Conservation (phyloP, 768 basidiomycete species). For the Terana coerulea region DNA sequence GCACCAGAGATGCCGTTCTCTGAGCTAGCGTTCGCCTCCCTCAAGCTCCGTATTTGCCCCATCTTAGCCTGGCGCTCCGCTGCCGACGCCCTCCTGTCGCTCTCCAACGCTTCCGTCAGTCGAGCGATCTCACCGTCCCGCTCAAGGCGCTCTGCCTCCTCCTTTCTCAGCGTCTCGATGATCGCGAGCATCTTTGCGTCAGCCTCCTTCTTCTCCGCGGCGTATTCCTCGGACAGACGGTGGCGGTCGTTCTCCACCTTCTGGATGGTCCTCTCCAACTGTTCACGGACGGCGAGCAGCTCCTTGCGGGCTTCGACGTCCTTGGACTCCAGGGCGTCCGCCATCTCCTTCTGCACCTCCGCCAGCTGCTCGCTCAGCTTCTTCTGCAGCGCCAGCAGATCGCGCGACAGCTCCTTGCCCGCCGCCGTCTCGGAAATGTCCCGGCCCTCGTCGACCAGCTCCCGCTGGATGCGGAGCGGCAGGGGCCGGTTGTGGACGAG, state of each 20-base stretch:
- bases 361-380: slow-evolving; percentile 45
- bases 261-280: slow-evolving; percentile 37
- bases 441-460: slow-evolving; percentile 9
- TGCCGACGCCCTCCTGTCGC: neutral
- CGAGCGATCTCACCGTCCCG: neutral
- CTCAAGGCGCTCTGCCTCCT: neutral
- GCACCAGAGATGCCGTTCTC: no score
- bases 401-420: slow-evolving; percentile 29
- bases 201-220: slow-evolving; percentile 24
- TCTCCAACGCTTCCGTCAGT: neutral
- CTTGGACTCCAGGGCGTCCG: slow-evolving; percentile 12
- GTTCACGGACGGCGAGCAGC: slow-evolving; percentile 28
- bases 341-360: slow-evolving; percentile 23
- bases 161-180: neutral
- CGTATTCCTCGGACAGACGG: slow-evolving; percentile 31
- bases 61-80: no score
- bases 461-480: slow-evolving; percentile 6
- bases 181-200: slow-evolving; percentile 27
- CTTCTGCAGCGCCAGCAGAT: slow-evolving; percentile 43
- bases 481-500: neutral
- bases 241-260: slow-evolving; percentile 33
- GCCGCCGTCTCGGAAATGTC: slow-evolving; percentile 8
- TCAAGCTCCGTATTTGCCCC: no score
- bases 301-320: slow-evolving; percentile 31
- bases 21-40: no score